Evolutionary conservation across 2,329 filamentous ascomycete genomes (phyloP).

Genomic region (Aspergillus fischeri): DNA sequence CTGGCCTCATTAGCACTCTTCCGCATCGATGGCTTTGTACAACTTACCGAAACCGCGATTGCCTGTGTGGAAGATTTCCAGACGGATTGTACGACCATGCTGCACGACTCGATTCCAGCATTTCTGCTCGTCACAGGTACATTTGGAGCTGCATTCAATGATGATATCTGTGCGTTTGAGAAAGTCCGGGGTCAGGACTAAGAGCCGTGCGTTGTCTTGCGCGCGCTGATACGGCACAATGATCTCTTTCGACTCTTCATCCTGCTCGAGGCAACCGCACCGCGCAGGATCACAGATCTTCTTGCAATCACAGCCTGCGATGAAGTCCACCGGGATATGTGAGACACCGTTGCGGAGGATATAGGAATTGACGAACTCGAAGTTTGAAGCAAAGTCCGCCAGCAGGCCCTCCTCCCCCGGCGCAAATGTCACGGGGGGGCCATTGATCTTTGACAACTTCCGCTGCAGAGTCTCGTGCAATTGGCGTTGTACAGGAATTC

Average conservation of each 20-base stretch:
- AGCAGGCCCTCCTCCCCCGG: slow-evolving; percentile 13
- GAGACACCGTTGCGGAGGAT: slow-evolving; percentile 30
- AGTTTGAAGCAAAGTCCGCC: slow-evolving; percentile 27
- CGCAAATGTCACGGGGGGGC: slow-evolving; percentile 26
- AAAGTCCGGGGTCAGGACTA: slow-evolving; percentile 29
- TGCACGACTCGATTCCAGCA: slow-evolving; percentile 44
- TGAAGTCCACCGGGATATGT: slow-evolving; percentile 25
- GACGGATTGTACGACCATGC: slow-evolving; percentile 33
- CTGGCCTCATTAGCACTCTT: slow-evolving; percentile 14
- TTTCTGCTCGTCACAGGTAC: slow-evolving; percentile 25
- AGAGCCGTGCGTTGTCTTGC: slow-evolving; percentile 8
- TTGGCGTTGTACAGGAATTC: slow-evolving; percentile 5
- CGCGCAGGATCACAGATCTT: slow-evolving; percentile 19
- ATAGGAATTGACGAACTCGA: slow-evolving; percentile 38
- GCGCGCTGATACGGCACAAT: slow-evolving; percentile 31
- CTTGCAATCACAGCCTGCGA: slow-evolving; percentile 31
- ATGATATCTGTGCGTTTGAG: slow-evolving; percentile 34
- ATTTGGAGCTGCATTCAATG: slow-evolving; percentile 39
- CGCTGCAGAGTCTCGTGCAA: slow-evolving; percentile 15
- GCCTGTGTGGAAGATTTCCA: slow-evolving; percentile 43
- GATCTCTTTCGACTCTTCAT: slow-evolving; percentile 23
- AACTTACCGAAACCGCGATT: slow-evolving; percentile 39
- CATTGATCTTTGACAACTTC: slow-evolving; percentile 24
- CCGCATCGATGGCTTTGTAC: background rate
- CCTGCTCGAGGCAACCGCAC: slow-evolving; percentile 30